Conservation (phyloP, 768 basidiomycete species). For the Sarcodon sp. region DNA sequence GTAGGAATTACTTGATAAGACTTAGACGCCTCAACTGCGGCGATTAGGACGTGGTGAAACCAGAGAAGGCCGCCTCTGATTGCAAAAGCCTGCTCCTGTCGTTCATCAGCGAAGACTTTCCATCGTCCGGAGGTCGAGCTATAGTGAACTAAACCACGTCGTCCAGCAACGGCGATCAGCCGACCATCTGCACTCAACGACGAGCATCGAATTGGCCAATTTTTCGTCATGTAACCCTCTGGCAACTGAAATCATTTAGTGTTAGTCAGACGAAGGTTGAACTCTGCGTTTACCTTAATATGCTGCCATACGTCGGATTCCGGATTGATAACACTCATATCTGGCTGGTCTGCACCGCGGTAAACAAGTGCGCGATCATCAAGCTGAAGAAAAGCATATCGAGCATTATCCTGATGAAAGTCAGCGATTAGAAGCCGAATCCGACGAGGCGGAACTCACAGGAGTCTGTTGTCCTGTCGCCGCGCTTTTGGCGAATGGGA, state of each 20-base stretch:
- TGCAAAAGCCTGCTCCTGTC: slow-evolving; percentile 76
- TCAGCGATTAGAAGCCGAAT: slow-evolving; percentile 2
- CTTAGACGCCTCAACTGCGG: slow-evolving; percentile 73
- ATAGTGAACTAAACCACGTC: slow-evolving; percentile 85
- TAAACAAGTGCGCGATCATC: slow-evolving; percentile 91
- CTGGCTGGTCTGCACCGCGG: slow-evolving; percentile 93
- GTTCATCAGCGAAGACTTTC: slow-evolving; percentile 75
- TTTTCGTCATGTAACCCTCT: slow-evolving; percentile 71
- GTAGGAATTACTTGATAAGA: slow-evolving; percentile 48
- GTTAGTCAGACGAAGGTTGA: background rate
- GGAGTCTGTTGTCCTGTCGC: slow-evolving; percentile 87
- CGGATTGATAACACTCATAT: slow-evolving; percentile 96
- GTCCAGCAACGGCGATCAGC: slow-evolving; percentile 85
- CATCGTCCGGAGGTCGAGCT: slow-evolving; percentile 90
- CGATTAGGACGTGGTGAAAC: slow-evolving; percentile 94
- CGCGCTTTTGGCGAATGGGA: slow-evolving; percentile 94
- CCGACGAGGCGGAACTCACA: slow-evolving; percentile 28
- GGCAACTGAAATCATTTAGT: slow-evolving; percentile 50
- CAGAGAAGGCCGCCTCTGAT: slow-evolving; percentile 90
- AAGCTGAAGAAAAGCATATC: slow-evolving; percentile 91
- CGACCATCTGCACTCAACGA: slow-evolving; percentile 84
- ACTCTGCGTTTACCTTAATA: slow-evolving; percentile 52
- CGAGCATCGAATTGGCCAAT: slow-evolving; percentile 93
- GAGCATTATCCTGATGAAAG: slow-evolving; percentile 73
- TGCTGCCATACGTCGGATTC: slow-evolving; percentile 98